A percentile compares a stretch with the other conserved stretches of the same genome.
Conservation (phyloP, 169 alveolate genomes). For the Hepatocystis sp. region DNA sequence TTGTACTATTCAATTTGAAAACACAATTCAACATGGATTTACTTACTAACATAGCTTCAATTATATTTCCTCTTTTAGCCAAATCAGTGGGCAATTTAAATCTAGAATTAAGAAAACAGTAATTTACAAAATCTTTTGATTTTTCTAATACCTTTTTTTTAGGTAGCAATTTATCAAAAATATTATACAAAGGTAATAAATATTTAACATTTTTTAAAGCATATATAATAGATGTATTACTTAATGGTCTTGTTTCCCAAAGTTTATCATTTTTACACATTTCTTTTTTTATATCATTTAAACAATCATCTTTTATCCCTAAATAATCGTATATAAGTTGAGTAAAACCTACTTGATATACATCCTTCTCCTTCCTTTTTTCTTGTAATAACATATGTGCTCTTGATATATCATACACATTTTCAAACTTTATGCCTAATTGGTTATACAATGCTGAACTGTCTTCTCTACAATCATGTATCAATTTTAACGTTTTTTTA, state of each 20-base stretch:
- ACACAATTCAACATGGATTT: conserved; percentile 67
- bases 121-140: conserved; percentile 64
- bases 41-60: conserved; percentile 77
- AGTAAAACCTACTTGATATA: conserved; percentile 64
- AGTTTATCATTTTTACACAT: conserved; percentile 74
- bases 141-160: conserved; percentile 62
- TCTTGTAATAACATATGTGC: conserved; percentile 64
- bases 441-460: conserved; percentile 82
- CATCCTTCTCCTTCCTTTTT: conserved; percentile 33
- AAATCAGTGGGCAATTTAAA: conserved; percentile 65
- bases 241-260: conserved; percentile 74
- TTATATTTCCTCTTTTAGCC: conserved; percentile 36
- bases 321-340: conserved; percentile 67
- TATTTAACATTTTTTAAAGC: conserved; percentile 76
- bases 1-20: conserved; percentile 80
- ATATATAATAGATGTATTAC: conserved; percentile 51
- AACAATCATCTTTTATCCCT: conserved; percentile 69
- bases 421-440: conserved; percentile 78
- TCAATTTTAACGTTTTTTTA: conserved; percentile 65
- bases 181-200: conserved; percentile 47
- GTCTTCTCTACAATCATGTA: conserved; percentile 81
- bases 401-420: conserved; percentile 83
- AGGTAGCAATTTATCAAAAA: conserved; percentile 50
- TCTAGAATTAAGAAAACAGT: conserved; percentile 56
- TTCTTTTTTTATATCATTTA: conserved; percentile 64